These are phyloP conservation scores for Volvox africanus DNA, from an alignment of 139 green algal species.

Conservation along the genomic window DNA sequence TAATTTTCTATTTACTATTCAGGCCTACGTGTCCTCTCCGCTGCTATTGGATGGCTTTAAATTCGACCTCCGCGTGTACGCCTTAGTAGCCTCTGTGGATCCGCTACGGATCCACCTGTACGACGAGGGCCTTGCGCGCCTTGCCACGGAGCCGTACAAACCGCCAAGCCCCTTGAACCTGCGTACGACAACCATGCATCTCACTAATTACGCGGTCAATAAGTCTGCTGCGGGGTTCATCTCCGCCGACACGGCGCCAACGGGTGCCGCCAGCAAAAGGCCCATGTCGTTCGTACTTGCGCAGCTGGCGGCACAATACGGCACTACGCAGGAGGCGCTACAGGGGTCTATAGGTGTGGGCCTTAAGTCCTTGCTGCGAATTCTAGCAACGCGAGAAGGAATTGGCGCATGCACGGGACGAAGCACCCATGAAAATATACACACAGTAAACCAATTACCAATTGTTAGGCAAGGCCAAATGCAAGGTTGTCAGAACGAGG, in stretches of 20 bases:
- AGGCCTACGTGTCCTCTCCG: slow-evolving; percentile 68
- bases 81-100: slow-evolving; percentile 70
- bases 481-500: too few species aligned
- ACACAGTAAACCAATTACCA: too few species aligned
- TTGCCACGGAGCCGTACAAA: slow-evolving; percentile 80
- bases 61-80: slow-evolving; percentile 81
- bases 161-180: slow-evolving; percentile 71
- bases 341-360: slow-evolving; percentile 47
- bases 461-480: too few species aligned
- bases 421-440: too few species aligned
- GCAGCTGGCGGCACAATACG: slow-evolving; percentile 19
- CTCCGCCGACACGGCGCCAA: slow-evolving; percentile 9
- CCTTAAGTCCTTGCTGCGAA: too few species aligned
- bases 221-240: slow-evolving; percentile 38
- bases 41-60: slow-evolving; percentile 78
- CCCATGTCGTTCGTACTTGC: slow-evolving; percentile 22
- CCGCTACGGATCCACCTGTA: slow-evolving; percentile 79
- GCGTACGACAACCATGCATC: slow-evolving; percentile 59
- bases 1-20: too few species aligned
- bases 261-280: slow-evolving; percentile 20
- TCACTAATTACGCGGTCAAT: slow-evolving; percentile 71
- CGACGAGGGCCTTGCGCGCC: slow-evolving; percentile 77
- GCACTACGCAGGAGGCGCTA: slow-evolving; percentile 18
- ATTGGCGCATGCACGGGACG: too few species aligned
- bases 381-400: too few species aligned